A percentile compares a stretch with the other conserved stretches of the same genome.
phyloP scores from a whole-genome alignment of 208 protist species.

The Phytomonas francai region DNA sequence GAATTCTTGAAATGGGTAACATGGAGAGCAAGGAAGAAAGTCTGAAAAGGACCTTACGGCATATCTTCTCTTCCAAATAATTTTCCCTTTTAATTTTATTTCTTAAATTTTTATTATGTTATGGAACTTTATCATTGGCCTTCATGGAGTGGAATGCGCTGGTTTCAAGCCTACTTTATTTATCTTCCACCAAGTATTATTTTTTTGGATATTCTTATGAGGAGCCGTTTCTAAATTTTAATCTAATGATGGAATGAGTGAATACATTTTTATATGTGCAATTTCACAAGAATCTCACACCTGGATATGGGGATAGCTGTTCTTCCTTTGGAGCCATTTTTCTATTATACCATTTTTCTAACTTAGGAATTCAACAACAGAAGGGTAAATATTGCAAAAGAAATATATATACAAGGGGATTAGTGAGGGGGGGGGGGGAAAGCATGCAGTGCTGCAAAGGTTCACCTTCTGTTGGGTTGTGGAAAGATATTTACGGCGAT shows the following conservation, averaged over 20 bases:
- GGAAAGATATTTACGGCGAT: conserved; percentile 72
- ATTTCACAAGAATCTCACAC: not conserved
- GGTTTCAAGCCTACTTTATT: not conserved
- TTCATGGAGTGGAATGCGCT: not conserved
- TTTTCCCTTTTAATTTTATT: not conserved
- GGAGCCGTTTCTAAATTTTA: not conserved
- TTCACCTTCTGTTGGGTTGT: conserved; percentile 43
- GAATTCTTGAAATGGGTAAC: not conserved
- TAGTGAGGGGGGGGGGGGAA: conserved; percentile 1
- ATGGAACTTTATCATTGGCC: not conserved
- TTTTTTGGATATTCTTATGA: not conserved
- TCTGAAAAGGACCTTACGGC: not conserved
- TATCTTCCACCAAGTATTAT: not conserved
- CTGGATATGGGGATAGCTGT: not conserved
- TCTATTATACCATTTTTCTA: conserved; percentile 1
- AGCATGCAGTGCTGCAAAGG: conserved; percentile 25
- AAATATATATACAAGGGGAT: not conserved
- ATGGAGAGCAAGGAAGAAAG: not conserved
- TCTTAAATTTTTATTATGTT: not conserved
- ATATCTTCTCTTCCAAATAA: not conserved
- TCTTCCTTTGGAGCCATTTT: not conserved
- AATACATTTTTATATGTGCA: conserved; percentile 1
- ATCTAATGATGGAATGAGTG: not conserved
- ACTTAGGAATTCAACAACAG: not conserved
- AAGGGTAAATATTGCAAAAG: not conserved